Base-by-base conservation (phyloP, 1,139 yeast genomes). In the Lodderomyces pseudojiufengensis region DNA sequence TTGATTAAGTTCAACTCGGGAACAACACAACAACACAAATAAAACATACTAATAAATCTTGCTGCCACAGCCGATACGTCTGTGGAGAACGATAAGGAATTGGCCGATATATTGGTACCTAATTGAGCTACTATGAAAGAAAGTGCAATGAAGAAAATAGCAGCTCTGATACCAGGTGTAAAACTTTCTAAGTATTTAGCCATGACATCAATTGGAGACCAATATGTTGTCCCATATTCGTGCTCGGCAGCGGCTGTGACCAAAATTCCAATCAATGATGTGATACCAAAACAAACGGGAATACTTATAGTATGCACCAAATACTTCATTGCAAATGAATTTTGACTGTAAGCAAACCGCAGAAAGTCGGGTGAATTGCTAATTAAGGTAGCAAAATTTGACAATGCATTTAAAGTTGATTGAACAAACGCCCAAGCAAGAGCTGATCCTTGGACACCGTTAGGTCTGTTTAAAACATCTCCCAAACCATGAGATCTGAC, bases 41-140 rank as follows among this genome's bases (percentile, higher is more conserved):
- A 18, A 5, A 18, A 18, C 20, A 18, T 18, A 18, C 20, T 86
- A 54, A 88, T 66, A 59, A 69, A 86, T 41, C 81, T 70, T 26
- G 97, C 96, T 33, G 85, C 57, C 46, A 88, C 56, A 2, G 96
- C 95, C 10, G 95, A 77, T 64, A 86, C 77, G 61, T 88, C 97
- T 3, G 95, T 87, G 54, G 96, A 96, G 36, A 94, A 92, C 4
- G 95, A 80, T 37, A 88, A 67, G 4, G 95, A 82, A 61, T 88
- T 88, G 10, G 95, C 96, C 26, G 94, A 78, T 45, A 88, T 84
- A 55, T 88, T 88, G n/a, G 95, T 84, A 56, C 96, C 96, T 45
- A 86, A 65, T 61, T 87, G 95, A 12, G 95, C 95, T 41, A 87
- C 60, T 2, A 87, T 84, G 62, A 87, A 84, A 1, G 86, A 87